Conservation (phyloP, 345 rosid genomes). For the Syzygium aromaticum region DNA sequence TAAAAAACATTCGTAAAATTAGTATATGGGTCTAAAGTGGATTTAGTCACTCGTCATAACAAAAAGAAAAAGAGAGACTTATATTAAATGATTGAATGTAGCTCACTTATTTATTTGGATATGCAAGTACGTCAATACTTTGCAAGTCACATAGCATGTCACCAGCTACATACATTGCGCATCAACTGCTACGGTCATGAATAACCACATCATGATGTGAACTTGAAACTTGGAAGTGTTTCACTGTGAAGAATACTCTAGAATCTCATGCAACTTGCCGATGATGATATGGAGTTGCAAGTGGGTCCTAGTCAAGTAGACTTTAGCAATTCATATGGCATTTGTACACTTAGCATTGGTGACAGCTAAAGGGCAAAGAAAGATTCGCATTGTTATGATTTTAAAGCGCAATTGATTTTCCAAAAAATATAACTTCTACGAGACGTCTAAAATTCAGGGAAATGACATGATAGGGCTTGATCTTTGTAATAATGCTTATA, state of each 20-base stretch:
- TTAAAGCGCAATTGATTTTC: neutral
- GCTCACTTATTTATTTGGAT: neutral
- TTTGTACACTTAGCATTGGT: neutral
- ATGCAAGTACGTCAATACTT: neutral
- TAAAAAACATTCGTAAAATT: neutral
- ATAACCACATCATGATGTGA: neutral
- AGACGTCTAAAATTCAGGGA: neutral
- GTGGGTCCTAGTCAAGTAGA: neutral
- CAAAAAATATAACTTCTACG: neutral
- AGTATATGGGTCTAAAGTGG: neutral
- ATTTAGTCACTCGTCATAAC: neutral
- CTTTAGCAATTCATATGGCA: neutral
- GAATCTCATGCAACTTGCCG: neutral
- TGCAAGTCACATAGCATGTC: neutral
- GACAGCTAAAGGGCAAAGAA: neutral
- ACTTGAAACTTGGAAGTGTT: neutral
- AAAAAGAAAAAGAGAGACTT: neutral
- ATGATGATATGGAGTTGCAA: neutral
- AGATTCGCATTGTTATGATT: neutral
- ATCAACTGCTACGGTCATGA: neutral
- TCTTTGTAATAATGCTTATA: neutral
- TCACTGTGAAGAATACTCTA: neutral
- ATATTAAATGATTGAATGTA: neutral
- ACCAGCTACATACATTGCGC: neutral
- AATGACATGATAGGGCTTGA: neutral